These are phyloP conservation scores for Colletotrichum sp. DNA, from an alignment of 2,329 filamentous ascomycete genomes.

Conservation along the genomic window DNA sequence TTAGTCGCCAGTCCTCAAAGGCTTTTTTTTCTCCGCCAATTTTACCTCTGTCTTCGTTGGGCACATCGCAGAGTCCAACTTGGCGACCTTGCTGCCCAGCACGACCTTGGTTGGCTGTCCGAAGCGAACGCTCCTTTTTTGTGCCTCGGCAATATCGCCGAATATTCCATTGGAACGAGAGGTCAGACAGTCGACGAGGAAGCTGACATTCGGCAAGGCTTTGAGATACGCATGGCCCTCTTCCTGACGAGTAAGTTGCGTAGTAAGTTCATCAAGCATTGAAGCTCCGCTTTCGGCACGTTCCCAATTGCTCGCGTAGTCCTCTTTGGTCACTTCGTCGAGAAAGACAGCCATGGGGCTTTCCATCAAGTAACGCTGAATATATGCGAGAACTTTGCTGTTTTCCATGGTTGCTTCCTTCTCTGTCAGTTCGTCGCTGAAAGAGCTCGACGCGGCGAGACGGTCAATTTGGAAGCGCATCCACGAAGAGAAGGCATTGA, in stretches of 20 bases:
- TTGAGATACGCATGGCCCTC: slow-evolving; percentile 50
- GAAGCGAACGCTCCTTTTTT: slow-evolving; percentile 72
- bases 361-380: slow-evolving; percentile 70
- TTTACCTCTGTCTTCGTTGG: slow-evolving; percentile 37
- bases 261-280: slow-evolving; percentile 46
- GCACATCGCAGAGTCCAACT: slow-evolving; percentile 64
- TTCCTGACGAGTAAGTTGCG: slow-evolving; percentile 50
- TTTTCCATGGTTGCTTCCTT: slow-evolving; percentile 80
- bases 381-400: slow-evolving; percentile 75
- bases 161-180: slow-evolving; percentile 67
- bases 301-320: slow-evolving; percentile 51
- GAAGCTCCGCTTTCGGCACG: slow-evolving; percentile 40
- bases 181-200: slow-evolving; percentile 64
- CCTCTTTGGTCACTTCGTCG: slow-evolving; percentile 51
- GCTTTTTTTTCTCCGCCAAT: not conserved
- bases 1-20: not conserved
- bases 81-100: slow-evolving; percentile 49
- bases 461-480: slow-evolving; percentile 82
- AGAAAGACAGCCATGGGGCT: slow-evolving; percentile 72
- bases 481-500: slow-evolving; percentile 82
- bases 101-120: slow-evolving; percentile 57
- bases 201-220: slow-evolving; percentile 65
- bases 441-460: slow-evolving; percentile 65
- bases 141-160: slow-evolving; percentile 70
- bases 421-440: slow-evolving; percentile 75